A percentile compares a stretch with the other conserved stretches of the same genome.
Evolutionary conservation across 306 rosid species (phyloP).

Genomic region (Rosa lucieae): DNA sequence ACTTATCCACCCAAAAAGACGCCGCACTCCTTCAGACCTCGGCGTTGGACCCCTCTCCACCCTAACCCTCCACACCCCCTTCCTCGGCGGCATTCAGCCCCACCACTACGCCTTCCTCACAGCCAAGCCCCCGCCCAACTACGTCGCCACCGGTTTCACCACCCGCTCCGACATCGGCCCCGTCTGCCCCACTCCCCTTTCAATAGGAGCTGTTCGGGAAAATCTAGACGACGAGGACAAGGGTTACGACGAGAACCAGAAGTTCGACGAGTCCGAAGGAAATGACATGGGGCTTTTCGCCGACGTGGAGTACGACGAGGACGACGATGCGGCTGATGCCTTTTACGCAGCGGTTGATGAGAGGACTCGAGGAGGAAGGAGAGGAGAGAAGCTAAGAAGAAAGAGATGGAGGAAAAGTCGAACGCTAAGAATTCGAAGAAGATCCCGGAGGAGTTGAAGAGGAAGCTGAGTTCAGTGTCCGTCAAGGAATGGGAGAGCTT

Average conservation of each 20-base stretch:
- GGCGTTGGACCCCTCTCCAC: slow-evolving; percentile 45
- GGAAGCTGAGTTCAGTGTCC: slow-evolving; percentile 55
- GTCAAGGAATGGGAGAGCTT: slow-evolving; percentile 72
- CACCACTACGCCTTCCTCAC: slow-evolving; percentile 64
- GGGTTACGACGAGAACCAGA: slow-evolving; percentile 78
- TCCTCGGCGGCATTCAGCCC: slow-evolving; percentile 36
- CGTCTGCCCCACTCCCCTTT: slow-evolving; percentile 68
- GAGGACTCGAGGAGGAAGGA: slow-evolving; percentile 89
- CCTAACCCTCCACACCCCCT: slow-evolving; percentile 34
- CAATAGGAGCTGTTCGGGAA: slow-evolving; percentile 43
- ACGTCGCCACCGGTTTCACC: slow-evolving; percentile 81
- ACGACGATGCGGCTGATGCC: slow-evolving; percentile 79
- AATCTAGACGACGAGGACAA: slow-evolving; percentile 50
- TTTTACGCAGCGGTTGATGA: slow-evolving; percentile 83
- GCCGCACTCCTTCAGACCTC: slow-evolving; percentile 43
- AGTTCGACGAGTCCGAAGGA: slow-evolving; percentile 79
- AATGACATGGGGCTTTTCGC: slow-evolving; percentile 80
- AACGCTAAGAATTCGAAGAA: slow-evolving; percentile 56
- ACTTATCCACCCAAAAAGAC: slow-evolving; percentile 24
- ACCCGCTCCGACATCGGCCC: slow-evolving; percentile 85
- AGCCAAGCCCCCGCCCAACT: slow-evolving; percentile 76
- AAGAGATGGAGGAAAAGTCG: slow-evolving; percentile 72
- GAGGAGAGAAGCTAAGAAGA: slow-evolving; percentile 69
- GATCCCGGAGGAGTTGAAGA: slow-evolving; percentile 64
- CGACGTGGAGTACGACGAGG: slow-evolving; percentile 70